Percentiles rank a stretch among this genome's conserved stretches.
Conservation (phyloP, 257 asterid genomes). For the Nicotiana tabacum region DNA sequence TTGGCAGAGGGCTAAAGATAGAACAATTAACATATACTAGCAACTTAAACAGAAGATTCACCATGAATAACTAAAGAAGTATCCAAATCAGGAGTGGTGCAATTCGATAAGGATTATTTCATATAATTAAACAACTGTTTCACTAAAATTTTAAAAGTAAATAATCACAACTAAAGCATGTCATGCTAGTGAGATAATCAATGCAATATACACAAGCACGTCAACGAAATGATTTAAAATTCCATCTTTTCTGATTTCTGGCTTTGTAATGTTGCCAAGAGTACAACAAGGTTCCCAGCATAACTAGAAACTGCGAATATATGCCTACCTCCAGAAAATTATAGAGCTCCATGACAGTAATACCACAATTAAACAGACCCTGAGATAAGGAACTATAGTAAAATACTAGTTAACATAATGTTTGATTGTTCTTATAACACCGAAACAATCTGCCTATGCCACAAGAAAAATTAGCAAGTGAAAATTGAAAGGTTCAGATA, state of each 20-base stretch:
- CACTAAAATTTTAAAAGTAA: background rate
- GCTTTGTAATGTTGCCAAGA: conserved; percentile 28
- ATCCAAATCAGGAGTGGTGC: background rate
- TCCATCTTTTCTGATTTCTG: conserved; percentile 25
- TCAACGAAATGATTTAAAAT: conserved; percentile 24
- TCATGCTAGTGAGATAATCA: conserved; percentile 10
- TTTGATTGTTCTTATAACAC: conserved; percentile 31
- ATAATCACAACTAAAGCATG: background rate
- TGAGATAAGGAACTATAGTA: conserved; percentile 33
- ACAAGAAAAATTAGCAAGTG: conserved; percentile 38
- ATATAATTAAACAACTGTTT: background rate
- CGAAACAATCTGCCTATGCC: conserved; percentile 51
- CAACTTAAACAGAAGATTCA: conserved; percentile 5
- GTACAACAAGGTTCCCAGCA: conserved; percentile 29
- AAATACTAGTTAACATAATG: conserved; percentile 41
- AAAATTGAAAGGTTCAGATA: conserved; percentile 28
- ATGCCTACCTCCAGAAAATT: conserved; percentile 28
- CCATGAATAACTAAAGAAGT: background rate
- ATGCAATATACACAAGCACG: background rate
- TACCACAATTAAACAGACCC: conserved; percentile 31
- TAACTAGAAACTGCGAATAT: conserved; percentile 27
- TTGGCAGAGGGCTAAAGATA: background rate
- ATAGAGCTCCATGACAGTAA: conserved; percentile 25
- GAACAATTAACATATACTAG: background rate
- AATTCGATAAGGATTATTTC: background rate